Base-by-base conservation (phyloP, 805 yeast species). In the Barnettozyma vustinii region DNA sequence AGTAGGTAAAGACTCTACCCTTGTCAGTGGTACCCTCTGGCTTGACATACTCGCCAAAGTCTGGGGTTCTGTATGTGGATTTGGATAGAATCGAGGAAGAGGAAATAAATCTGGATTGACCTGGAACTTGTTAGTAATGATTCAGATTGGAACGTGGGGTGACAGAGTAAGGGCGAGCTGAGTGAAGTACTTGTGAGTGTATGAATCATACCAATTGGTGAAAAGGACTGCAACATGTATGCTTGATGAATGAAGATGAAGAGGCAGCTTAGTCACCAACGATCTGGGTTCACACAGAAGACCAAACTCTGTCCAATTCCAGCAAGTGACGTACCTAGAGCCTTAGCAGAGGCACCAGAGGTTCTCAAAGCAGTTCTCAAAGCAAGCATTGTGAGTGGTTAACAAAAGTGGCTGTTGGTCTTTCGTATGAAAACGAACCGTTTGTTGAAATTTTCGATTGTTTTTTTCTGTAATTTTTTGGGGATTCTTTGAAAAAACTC, bases 1-100 rank as follows among this genome's bases (percentile, higher is more conserved):
- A 92, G 79, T 94, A 94, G 56, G 96, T 80, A 75, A 85, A 84
- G 70, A 84, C 89, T 70, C 96, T 87, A 61, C 83, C 74, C 65
- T 81, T 80, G 65, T 87, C 96, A 61, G 82, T 74, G 68, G 86
- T 79, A 58, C 78, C 76, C 62, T 79, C 70, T 56, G 79, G 79
- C 76, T 84, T 86, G 62, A 90, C 76, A 72, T 88, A 87, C 58
- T 79, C 83, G 55, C 86, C 78, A 71, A 80, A 91, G 72, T 91
- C 92, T 68, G 97, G 98, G 46, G 94, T 91, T 71, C 87, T 84
- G 77, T 87, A 91, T 60, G 84, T 80, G 47, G 94, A 80, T 65
- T 86, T 84, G 54, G 77, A 71, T 51, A 77, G 69, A 52, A 74
- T 60, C 44, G 81, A 60, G 45, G 81, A 62, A 23, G 65, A 56